Base-by-base conservation (phyloP, 306 rosid genomes). In the Oxytropis ochrocephala region DNA sequence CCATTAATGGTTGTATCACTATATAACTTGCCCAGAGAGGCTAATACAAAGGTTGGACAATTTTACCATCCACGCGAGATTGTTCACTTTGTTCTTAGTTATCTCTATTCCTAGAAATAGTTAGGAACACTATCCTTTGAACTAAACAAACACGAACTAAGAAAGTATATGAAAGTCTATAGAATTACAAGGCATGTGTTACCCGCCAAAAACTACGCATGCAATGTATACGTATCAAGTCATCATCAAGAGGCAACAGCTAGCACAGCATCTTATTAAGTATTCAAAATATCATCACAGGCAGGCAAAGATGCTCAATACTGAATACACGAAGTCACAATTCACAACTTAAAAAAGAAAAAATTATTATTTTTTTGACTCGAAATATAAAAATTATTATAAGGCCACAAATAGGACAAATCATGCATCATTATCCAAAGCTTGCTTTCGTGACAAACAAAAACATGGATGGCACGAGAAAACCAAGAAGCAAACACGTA, bases 401-500 rank as follows among this genome's bases (percentile, higher is more conserved):
- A 11, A 47, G 32, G 17, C 7, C 24, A 43, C 49, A 2, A 21
- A 21, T 62, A 19, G 12, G 30, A 64, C 70, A 65, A 65, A 54
- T 11, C 39, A 59, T 36, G 29, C 32, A 47, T 46, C 44, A 47
- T 47, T 65, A 14, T 65, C 9, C 29, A 9, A 21, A 29, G 11
- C 56, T 64, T 64, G 35, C 13, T 64, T 27, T 29, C 43, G 12
- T 46, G 19, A 29, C 14, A 64, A 64, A 8, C 42, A 64, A 64
- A 64, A 27, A 3, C 9, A 5, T 9, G 35, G 44, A 21, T 44
- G 53, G 13, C 69, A 24, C 1, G 54, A 64, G 41, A 64, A 65
- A 65, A 33, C 57, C 41, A 29, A 14, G 70, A 64, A 10, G 29
- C 42, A 10, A 72, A 62, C 77, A 61, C 77, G 64, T 73, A 39